phyloP scores from a whole-genome alignment of 495 filamentous ascomycete genomes.

The Xylaria cubensis region DNA sequence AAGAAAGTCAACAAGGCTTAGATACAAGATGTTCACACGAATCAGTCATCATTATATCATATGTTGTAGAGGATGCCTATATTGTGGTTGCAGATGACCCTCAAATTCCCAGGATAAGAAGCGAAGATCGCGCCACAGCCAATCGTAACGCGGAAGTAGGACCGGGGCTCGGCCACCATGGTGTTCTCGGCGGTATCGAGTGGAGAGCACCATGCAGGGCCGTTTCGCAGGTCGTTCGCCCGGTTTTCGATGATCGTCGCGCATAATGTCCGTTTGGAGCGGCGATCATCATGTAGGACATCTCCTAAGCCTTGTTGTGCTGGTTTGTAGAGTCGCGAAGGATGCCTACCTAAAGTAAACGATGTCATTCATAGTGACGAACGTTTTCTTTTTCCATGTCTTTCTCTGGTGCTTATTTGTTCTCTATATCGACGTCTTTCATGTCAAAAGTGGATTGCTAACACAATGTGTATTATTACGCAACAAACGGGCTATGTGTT shows the following conservation, averaged over 20 bases:
- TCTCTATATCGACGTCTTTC: neutral
- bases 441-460: neutral
- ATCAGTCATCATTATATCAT: slow-evolving; percentile 25
- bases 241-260: slow-evolving; percentile 12
- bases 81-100: slow-evolving; percentile 13
- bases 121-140: slow-evolving; percentile 11
- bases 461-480: neutral
- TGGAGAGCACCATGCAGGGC: slow-evolving; percentile 19
- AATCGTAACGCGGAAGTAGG: neutral
- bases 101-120: neutral
- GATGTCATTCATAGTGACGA: neutral
- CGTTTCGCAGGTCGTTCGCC: slow-evolving; percentile 5
- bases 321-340: neutral
- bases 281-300: slow-evolving; percentile 6
- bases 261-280: neutral
- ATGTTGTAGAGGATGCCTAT: neutral
- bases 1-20: neutral
- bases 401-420: neutral
- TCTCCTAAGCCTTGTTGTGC: slow-evolving; percentile 9
- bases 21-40: neutral
- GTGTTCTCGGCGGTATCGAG: neutral
- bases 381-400: neutral
- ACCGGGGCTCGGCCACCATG: neutral
- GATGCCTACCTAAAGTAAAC: neutral
- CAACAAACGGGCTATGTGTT: neutral